Base-by-base conservation (phyloP, 2,329 filamentous ascomycete species). In the Aspergillus sp. region DNA sequence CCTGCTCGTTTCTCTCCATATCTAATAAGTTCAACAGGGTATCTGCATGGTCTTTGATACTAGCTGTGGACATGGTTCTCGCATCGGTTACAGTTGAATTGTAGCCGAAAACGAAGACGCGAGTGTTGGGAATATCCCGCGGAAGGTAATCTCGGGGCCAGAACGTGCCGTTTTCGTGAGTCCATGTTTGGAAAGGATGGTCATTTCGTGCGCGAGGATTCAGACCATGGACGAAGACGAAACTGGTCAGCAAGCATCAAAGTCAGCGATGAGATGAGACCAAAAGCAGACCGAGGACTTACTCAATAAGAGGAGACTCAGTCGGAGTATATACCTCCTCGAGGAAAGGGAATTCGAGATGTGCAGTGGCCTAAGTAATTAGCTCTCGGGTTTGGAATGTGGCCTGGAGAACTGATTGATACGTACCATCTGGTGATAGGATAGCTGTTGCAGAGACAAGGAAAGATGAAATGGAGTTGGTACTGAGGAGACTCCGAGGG, bases 1-100 rank as follows among this genome's bases (percentile, higher is more conserved):
- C 50, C n/a, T 67, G 64, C 3, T 66, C 67, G 31, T 59, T 62
- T 7, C 69, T 64, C 59, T 72, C 69, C 62, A 72, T 61, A 52
- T 72, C 69, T 15, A 72, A 40, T 40, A 72, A 35, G 43, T 72
- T 72, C 60, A 74, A 43, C 40, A 73, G 41, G 0, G 68, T 72
- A 59, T 73, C 72, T 2, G 71, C 70, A 63, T 73, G 71, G 27
- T 73, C 71, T 17, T 70, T 70, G 51, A 73, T 68, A 44, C 68
- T 67, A 9, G 69, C 69, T 1, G 68, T 73, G 1, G 71, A 73
- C 70, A 72, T 71, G 3, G 65, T 62, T 46, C 72, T 68, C 1
- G 70, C 61, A 15, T 69, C 65, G 2, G 69, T 68, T 40, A 72
- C 65, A 24, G 62, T 70, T 1, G 68, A 68, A 41, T 73, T 73